These are phyloP conservation scores for Athelia psychrophila DNA, from an alignment of 1,284 basidiomycete species.

Conservation along the genomic window DNA sequence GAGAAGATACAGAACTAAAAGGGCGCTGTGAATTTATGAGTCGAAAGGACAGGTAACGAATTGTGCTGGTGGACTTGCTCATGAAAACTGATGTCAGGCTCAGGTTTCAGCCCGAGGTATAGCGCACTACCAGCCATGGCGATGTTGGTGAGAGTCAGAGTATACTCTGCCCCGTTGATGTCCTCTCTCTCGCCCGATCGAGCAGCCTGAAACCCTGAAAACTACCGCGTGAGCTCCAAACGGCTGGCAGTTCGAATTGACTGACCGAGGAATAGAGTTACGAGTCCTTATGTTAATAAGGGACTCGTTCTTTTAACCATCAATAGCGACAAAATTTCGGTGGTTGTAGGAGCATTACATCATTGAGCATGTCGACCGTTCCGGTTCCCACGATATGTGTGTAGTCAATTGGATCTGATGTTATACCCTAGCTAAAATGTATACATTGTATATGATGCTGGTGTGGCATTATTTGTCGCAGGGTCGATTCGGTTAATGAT, in stretches of 20 bases:
- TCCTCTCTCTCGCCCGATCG: conserved; percentile 18
- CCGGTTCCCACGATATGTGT: too few relatives aligned
- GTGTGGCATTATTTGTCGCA: too few relatives aligned
- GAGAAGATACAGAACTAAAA: conserved; percentile 14
- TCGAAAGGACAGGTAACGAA: background rate
- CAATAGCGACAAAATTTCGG: too few relatives aligned
- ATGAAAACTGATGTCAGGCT: conserved; percentile 22
- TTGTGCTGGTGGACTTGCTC: conserved; percentile 15
- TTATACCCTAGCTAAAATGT: too few relatives aligned
- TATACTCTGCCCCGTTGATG: conserved; percentile 20
- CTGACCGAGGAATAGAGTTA: conserved; percentile 17
- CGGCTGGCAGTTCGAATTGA: background rate
- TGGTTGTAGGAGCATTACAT: too few relatives aligned
- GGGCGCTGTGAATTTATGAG: conserved; percentile 4
- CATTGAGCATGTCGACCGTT: too few relatives aligned
- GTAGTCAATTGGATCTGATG: too few relatives aligned
- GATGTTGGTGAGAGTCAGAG: conserved; percentile 23
- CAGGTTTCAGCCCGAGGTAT: conserved; percentile 19
- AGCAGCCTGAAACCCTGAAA: conserved; percentile 15
- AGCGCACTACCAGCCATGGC: conserved; percentile 22
- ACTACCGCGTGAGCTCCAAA: background rate
- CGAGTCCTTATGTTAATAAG: too few relatives aligned
- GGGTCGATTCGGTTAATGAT: too few relatives aligned
- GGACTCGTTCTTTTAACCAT: too few relatives aligned
- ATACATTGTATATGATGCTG: too few relatives aligned